Percentiles rank a stretch among this genome's conserved stretches.
phyloP scores from a whole-genome alignment of 1,284 basidiomycete genomes.

The Vanrija humicola region DNA sequence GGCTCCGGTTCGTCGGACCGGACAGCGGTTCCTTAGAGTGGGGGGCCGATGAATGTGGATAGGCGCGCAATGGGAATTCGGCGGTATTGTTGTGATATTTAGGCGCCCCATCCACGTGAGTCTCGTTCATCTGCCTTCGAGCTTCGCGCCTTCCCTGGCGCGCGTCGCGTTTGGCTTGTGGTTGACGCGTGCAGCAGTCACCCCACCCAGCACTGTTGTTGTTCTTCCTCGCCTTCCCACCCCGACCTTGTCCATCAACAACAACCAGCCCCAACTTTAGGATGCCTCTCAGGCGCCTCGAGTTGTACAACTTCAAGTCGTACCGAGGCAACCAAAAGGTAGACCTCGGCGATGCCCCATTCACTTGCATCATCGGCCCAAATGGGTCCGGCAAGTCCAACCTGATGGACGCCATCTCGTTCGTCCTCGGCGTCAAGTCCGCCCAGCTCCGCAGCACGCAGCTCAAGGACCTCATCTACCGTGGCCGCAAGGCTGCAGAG shows the following conservation, averaged over 20 bases:
- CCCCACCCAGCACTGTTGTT: too few relatives aligned
- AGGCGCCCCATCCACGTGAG: not conserved
- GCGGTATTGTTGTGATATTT: too few relatives aligned
- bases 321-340: constrained; percentile 61
- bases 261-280: constrained; percentile 6
- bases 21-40: not conserved
- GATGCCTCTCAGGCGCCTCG: constrained; percentile 57
- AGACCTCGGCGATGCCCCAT: constrained; percentile 56
- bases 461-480: constrained; percentile 91
- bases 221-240: too few relatives aligned
- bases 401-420: constrained; percentile 99
- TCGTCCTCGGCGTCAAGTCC: constrained; percentile 93
- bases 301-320: constrained; percentile 90
- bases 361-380: constrained; percentile 94
- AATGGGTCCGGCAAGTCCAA: constrained; percentile 99
- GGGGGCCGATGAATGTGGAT: not conserved
- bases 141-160: not conserved
- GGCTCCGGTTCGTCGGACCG: too few relatives aligned
- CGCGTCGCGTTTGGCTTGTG: not conserved
- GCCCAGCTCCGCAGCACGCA: constrained; percentile 89
- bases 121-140: not conserved
- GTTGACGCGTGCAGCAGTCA: not conserved
- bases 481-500: constrained; percentile 65
- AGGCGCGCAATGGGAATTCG: too few relatives aligned
- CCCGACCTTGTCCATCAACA: not conserved